Base-by-base conservation (phyloP, 306 rosid genomes). In the Psophocarpus tetragonolobus region DNA sequence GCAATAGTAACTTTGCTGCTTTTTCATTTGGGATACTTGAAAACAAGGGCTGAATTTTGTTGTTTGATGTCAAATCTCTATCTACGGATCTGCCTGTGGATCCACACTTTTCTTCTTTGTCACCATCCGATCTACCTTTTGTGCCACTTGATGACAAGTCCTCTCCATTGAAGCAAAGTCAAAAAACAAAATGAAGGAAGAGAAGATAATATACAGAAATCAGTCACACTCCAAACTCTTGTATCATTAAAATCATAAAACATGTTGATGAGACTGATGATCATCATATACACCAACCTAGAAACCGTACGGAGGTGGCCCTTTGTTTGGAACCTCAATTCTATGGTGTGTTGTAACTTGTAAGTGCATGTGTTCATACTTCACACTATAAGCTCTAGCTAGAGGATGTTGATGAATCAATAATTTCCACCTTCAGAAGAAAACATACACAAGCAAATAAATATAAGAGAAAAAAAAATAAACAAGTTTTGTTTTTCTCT, bases 121-220 rank as follows among this genome's bases (percentile, higher is more conserved):
- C 91, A 47, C 92, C 42, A 81, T 91, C 93, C 85, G 33, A 79
- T 75, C 72, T 36, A 77, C 79, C 81, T 83, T 87, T 83, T 85
- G 65, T 85, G 82, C 74, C 96, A 82, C 88, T 83, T 83, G 73
- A 84, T 65, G 94, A 88, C 92, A 87, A 82, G 68, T 81, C 88
- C 80, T 78, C 85, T 42, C 68, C 39, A 85, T 74, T 75, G 63
- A 65, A 72, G 12, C 80, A 63, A 82, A 87, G 88, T 87, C 89
- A 85, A 85, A 76, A 84, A 84, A 84, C 87, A 88, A 80, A 71
- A 86, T 81, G 82, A 44, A 82, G 85, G 89, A 63, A 35, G 67
- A 60, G 39, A 60, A 60, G 67, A 63, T 83, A 81, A 85, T 74
- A 64, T 33, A 20, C 77, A 53, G 53, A 78, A 79, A 67, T 82